A percentile compares a stretch with the other conserved stretches of the same genome.
Conservation (phyloP, 2,329 filamentous ascomycete genomes). For the Karstenula rhodostoma region DNA sequence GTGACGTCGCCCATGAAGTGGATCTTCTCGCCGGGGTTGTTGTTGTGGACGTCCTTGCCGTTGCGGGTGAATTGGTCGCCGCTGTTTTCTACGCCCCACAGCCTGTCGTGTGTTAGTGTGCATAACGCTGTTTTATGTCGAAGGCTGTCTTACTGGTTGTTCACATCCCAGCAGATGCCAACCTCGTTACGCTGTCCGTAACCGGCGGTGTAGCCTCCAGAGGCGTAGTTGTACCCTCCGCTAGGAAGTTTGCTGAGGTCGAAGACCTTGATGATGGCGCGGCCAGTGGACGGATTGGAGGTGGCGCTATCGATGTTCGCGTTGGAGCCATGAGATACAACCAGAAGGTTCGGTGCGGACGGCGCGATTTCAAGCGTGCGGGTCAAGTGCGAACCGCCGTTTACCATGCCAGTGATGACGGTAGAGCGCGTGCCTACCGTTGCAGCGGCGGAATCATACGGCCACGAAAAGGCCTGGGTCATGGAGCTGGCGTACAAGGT, state of each 20-base stretch:
- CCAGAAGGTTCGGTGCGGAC: constrained; percentile 62
- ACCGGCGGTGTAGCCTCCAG: constrained; percentile 58
- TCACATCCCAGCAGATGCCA: constrained; percentile 59
- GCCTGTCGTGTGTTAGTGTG: constrained; percentile 27
- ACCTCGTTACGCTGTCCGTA: constrained; percentile 78
- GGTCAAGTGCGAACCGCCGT: constrained; percentile 65
- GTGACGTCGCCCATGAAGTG: constrained; percentile 70
- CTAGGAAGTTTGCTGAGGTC: constrained; percentile 54
- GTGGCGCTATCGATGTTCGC: constrained; percentile 68
- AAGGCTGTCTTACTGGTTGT: constrained; percentile 58
- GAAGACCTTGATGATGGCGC: constrained; percentile 71
- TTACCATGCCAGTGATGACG: constrained; percentile 67
- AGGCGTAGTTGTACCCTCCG: constrained; percentile 58
- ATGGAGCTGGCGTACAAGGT: constrained; percentile 64
- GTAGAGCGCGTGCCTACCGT: constrained; percentile 61
- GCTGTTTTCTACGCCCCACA: constrained; percentile 71
- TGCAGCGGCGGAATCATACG: constrained; percentile 63
- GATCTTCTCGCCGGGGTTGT: constrained; percentile 77
- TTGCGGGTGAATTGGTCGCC: constrained; percentile 68
- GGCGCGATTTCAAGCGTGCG: constrained; percentile 70
- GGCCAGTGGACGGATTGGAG: constrained; percentile 60
- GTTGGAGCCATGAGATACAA: constrained; percentile 71
- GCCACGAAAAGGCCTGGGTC: constrained; percentile 68
- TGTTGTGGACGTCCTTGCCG: constrained; percentile 67
- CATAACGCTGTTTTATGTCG: constrained; percentile 24